These are phyloP conservation scores for Escallonia rubra DNA, from an alignment of 129 eudicot genomes.

Conservation along the genomic window DNA sequence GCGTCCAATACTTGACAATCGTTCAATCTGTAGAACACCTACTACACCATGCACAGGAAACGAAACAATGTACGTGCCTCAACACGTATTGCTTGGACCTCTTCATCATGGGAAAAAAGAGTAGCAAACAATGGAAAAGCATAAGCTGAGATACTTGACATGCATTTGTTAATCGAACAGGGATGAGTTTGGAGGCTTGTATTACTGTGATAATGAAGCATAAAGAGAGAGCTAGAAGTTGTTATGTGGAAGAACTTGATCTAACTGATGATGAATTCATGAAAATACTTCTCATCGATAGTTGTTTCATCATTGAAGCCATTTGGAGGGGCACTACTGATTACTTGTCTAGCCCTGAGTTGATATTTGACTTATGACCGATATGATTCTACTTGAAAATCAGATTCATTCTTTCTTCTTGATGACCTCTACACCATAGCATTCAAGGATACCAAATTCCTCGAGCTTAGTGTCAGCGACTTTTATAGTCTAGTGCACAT, in stretches of 20 bases:
- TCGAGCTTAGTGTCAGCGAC: neutral
- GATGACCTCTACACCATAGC: conserved; percentile 8
- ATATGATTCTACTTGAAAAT: conserved; percentile 10
- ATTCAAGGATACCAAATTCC: neutral
- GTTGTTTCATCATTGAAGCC: conserved; percentile 15
- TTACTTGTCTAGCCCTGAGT: neutral
- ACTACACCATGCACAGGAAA: neutral
- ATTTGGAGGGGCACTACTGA: neutral
- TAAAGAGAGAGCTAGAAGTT: conserved; percentile 11
- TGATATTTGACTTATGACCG: conserved; percentile 1
- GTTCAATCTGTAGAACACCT: conserved; percentile 10
- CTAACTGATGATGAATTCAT: conserved; percentile 7
- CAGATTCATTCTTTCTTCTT: conserved; percentile 13
- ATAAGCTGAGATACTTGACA: neutral
- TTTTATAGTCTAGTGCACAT: neutral
- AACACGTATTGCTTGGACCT: conserved; percentile 19
- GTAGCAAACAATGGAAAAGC: conserved; percentile 12
- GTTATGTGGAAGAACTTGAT: neutral
- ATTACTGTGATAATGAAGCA: neutral
- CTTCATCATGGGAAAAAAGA: conserved; percentile 16
- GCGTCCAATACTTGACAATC: neutral
- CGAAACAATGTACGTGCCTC: conserved; percentile 9
- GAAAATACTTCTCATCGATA: conserved; percentile 13
- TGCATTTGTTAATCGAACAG: neutral
- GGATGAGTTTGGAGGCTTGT: conserved; percentile 3